Evolutionary conservation across 2,329 filamentous ascomycete species (phyloP).

Genomic region (Fusarium sambucinum): DNA sequence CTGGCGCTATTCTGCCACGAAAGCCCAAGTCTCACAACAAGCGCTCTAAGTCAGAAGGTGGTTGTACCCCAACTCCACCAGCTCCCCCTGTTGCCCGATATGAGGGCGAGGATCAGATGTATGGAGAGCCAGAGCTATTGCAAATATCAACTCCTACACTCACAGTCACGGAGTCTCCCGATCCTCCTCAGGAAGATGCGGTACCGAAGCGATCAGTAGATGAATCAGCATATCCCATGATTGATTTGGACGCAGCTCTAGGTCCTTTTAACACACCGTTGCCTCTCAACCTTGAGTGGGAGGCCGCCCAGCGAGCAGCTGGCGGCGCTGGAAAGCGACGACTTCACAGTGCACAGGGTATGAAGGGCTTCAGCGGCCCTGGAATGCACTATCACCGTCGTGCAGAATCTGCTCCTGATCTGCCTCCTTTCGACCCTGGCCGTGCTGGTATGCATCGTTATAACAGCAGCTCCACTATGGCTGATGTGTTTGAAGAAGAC

Average conservation of each 20-base stretch:
- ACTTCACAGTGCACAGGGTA: constrained; percentile 81
- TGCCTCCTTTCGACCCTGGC: constrained; percentile 77
- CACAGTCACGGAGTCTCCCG: constrained; percentile 57
- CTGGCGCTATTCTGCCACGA: constrained; percentile 73
- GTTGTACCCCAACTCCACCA: constrained; percentile 63
- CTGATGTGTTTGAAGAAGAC: constrained; percentile 88
- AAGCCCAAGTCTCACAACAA: constrained; percentile 67
- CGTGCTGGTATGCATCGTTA: constrained; percentile 71
- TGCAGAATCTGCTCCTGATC: constrained; percentile 83
- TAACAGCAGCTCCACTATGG: constrained; percentile 79
- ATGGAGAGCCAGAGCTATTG: constrained; percentile 42
- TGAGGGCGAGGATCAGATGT: constrained; percentile 50
- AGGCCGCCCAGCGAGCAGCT: constrained; percentile 71
- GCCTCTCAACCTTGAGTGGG: constrained; percentile 72
- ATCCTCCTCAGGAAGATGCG: constrained; percentile 45
- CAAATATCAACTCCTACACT: constrained; percentile 55
- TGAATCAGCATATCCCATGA: constrained; percentile 81
- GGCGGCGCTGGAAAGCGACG: constrained; percentile 69
- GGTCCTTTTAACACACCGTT: constrained; percentile 90
- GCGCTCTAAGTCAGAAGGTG: constrained; percentile 54
- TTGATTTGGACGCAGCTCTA: constrained; percentile 93
- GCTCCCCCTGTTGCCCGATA: constrained; percentile 49
- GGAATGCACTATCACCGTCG: constrained; percentile 82
- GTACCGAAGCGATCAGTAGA: constrained; percentile 61
- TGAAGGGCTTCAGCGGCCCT: constrained; percentile 75